These are phyloP conservation scores for Haplosporangium sp. DNA, from an alignment of 371 early-diverging fungal species.

Conservation along the genomic window DNA sequence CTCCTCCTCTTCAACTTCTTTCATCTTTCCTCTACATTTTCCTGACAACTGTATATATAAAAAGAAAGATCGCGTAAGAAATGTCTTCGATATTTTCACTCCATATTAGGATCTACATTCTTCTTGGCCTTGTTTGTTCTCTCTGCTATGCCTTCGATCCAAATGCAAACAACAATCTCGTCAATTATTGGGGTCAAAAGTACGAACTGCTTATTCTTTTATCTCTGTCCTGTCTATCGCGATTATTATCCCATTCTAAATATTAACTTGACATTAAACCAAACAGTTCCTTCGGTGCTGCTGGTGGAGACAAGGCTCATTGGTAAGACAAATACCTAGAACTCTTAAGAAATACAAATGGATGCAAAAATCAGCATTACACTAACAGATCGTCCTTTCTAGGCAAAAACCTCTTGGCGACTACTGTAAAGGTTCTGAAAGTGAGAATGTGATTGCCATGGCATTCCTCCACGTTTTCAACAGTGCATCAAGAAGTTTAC, in stretches of 20 bases:
- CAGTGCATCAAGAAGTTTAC: conserved; percentile 36
- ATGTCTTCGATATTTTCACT: too few species aligned
- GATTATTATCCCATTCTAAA: neutral
- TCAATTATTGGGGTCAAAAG: conserved; percentile 70
- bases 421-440: conserved; percentile 68
- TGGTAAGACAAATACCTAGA: conserved; percentile 15
- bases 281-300: conserved; percentile 35
- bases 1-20: neutral
- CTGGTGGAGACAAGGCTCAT: conserved; percentile 29
- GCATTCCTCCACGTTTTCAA: conserved; percentile 75
- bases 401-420: conserved; percentile 58
- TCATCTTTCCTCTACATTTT: neutral
- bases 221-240: neutral
- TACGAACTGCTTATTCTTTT: neutral
- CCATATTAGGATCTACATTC: neutral
- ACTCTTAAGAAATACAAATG: neutral
- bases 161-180: conserved; percentile 59
- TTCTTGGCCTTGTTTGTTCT: neutral
- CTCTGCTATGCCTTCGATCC: conserved; percentile 53
- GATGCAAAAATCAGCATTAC: neutral
- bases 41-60: neutral
- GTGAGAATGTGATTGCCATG: conserved; percentile 67
- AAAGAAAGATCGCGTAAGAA: too few species aligned
- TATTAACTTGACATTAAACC: too few species aligned
- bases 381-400: neutral